These are phyloP conservation scores for Fraxinus greggii DNA, from an alignment of 305 asterid genomes.

Conservation along the genomic window DNA sequence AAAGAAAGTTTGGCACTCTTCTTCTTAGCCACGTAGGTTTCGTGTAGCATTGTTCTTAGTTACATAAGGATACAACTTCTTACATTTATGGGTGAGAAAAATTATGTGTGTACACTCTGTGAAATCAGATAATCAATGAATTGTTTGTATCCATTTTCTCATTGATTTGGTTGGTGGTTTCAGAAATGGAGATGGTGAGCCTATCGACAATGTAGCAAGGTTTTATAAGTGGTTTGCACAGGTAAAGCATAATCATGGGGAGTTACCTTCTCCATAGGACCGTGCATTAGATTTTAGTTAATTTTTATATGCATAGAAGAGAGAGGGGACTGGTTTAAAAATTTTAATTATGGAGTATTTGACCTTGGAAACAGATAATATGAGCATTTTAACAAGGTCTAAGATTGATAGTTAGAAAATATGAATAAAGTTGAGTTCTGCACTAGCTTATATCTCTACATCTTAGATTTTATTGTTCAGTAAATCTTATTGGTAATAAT, in stretches of 20 bases:
- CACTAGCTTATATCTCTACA: neutral
- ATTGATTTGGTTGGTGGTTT: slow-evolving; percentile 49
- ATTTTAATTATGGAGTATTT: slow-evolving; percentile 77
- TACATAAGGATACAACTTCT: neutral
- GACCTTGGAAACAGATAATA: slow-evolving; percentile 93
- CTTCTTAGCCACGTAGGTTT: slow-evolving; percentile 86
- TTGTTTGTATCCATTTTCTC: slow-evolving; percentile 19
- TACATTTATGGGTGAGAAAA: slow-evolving; percentile 1
- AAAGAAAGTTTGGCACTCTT: slow-evolving; percentile 74
- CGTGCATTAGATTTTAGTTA: slow-evolving; percentile 17
- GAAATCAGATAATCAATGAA: slow-evolving; percentile 16
- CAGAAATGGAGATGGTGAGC: slow-evolving; percentile 98
- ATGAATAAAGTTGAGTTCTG: neutral
- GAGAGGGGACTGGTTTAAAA: slow-evolving; percentile 66
- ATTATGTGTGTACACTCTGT: slow-evolving; percentile 5
- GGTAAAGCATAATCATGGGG: slow-evolving; percentile 34
- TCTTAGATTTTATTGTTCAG: neutral
- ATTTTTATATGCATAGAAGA: slow-evolving; percentile 42
- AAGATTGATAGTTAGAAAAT: neutral
- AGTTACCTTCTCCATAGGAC: neutral
- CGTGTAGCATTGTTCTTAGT: slow-evolving; percentile 11
- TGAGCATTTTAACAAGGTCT: slow-evolving; percentile 94
- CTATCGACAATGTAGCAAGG: slow-evolving; percentile 92
- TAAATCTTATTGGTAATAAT: slow-evolving; percentile 9
- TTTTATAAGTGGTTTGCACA: slow-evolving; percentile 86